These are phyloP conservation scores for Oryza nivara DNA, from an alignment of 176 grass and related monocot genomes.

Conservation along the genomic window DNA sequence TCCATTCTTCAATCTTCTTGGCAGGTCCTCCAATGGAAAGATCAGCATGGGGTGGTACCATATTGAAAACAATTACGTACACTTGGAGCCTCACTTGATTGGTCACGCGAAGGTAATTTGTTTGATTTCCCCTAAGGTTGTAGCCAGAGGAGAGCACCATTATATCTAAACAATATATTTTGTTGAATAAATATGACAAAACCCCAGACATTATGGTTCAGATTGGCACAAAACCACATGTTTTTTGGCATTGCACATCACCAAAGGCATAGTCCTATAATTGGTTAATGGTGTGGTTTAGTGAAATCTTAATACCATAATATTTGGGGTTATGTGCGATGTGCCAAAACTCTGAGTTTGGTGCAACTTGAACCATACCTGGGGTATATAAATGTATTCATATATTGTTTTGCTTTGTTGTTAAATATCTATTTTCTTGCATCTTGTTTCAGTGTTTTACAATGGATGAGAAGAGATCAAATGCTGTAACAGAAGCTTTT, in stretches of 20 bases:
- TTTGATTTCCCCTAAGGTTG: background rate
- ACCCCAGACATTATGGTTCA: too few species aligned
- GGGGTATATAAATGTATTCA: too few species aligned
- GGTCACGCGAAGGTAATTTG: slow-evolving; percentile 59
- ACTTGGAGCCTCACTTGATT: slow-evolving; percentile 66
- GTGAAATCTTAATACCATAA: too few species aligned
- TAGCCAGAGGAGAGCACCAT: background rate
- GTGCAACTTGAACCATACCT: too few species aligned
- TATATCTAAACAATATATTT: background rate
- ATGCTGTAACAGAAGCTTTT: slow-evolving; percentile 82
- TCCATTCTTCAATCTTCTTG: slow-evolving; percentile 5
- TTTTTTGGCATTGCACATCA: too few species aligned
- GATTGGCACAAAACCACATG: too few species aligned
- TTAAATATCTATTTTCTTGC: background rate
- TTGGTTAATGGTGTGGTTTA: too few species aligned
- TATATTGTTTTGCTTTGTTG: background rate
- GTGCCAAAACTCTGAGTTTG: too few species aligned
- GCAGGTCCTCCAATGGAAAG: slow-evolving; percentile 69
- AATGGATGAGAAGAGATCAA: slow-evolving; percentile 68
- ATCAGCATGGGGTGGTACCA: slow-evolving; percentile 62
- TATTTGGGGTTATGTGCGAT: too few species aligned
- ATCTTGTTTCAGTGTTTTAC: slow-evolving; percentile 59
- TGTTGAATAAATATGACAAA: background rate
- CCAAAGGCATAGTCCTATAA: too few species aligned
- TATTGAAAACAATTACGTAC: slow-evolving; percentile 60